Evolutionary conservation across 177 flowering plant species (phyloP).

Genomic region (Telopea speciosissima): DNA sequence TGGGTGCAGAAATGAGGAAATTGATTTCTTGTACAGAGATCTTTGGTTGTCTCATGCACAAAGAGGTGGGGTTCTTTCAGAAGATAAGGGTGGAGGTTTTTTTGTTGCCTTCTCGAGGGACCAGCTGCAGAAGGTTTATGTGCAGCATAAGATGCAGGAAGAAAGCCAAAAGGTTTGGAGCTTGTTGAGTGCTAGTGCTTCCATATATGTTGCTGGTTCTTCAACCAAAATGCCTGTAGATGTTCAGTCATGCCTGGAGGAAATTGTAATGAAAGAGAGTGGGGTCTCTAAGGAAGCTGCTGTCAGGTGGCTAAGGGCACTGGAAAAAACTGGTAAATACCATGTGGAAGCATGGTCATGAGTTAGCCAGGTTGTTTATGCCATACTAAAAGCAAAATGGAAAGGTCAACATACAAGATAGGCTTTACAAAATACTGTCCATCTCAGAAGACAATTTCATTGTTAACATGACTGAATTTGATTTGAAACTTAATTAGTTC

Average conservation of each 20-base stretch:
- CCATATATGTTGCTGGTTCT: constrained; percentile 90
- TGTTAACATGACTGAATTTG: neutral
- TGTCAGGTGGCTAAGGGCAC: constrained; percentile 44
- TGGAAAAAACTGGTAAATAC: constrained; percentile 78
- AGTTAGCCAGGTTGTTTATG: constrained; percentile 1
- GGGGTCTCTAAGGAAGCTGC: constrained; percentile 62
- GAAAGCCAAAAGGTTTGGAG: constrained; percentile 59
- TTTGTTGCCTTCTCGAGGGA: constrained; percentile 89
- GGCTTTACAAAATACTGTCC: neutral
- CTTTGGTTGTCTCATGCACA: constrained; percentile 71
- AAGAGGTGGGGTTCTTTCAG: constrained; percentile 65
- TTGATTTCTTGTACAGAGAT: constrained; percentile 71
- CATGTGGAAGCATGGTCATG: constrained; percentile 96
- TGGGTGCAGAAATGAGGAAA: constrained; percentile 76
- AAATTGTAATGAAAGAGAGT: constrained; percentile 56
- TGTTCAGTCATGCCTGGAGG: constrained; percentile 64
- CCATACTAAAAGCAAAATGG: neutral
- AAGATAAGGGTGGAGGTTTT: constrained; percentile 86
- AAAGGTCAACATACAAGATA: neutral
- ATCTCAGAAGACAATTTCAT: neutral
- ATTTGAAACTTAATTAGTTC: too few species aligned
- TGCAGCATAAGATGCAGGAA: constrained; percentile 84
- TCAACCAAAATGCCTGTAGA: constrained; percentile 91
- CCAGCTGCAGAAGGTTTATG: constrained; percentile 80
- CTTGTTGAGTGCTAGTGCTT: constrained; percentile 57